Base-by-base conservation (phyloP, 2,329 filamentous ascomycete genomes). In the Penicillium nordicum region DNA sequence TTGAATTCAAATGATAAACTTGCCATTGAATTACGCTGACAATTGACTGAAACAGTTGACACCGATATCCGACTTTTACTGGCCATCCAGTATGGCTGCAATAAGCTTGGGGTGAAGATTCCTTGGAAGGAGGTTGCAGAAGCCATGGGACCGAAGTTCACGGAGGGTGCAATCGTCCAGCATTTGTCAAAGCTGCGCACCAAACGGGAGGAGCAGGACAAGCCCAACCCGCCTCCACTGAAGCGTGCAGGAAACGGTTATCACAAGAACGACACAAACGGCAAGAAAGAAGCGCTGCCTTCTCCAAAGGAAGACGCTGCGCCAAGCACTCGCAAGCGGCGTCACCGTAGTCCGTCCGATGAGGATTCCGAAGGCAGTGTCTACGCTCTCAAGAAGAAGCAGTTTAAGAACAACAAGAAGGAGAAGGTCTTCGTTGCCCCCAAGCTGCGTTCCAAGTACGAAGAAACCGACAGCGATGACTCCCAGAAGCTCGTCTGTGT, bases 171-270 rank as follows among this genome's bases (percentile, higher is more conserved):
- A 1, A 78, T 80, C 23, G 65, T 75, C 1, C 78, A 80, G 58
- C 78, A 80, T 50, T 65, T 80, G 14, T 69, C 76, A 0, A 80
- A 80, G 56, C 60, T 80, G 3, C 76, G 78, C 9, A 47, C 38
- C 18, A 69, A 72, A 30, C 70, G 78, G 57, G 57, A 68, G 9
- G 57, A 62, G 3, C 63, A 66, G 4, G 68, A 68, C 0, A 70
- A 74, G 29, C 59, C 59, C 1, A 73, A 78, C 3, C 77, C 78
- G 5, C 76, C 77, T 9, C 66, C 72, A 21, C 63, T 78, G 7
- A 72, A 70, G 51, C 73, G 76, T 36, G 58, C 62, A 46, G 40
- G 12, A 32, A 50, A 42, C 7, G 25, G 47, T 1, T n/a, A 29
- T 6, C 12, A 40, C 25, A 49, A 49, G 25, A 30, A 14, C 8